Conservation (phyloP, 2,329 filamentous ascomycete genomes). For the Xylariaceae sp. region DNA sequence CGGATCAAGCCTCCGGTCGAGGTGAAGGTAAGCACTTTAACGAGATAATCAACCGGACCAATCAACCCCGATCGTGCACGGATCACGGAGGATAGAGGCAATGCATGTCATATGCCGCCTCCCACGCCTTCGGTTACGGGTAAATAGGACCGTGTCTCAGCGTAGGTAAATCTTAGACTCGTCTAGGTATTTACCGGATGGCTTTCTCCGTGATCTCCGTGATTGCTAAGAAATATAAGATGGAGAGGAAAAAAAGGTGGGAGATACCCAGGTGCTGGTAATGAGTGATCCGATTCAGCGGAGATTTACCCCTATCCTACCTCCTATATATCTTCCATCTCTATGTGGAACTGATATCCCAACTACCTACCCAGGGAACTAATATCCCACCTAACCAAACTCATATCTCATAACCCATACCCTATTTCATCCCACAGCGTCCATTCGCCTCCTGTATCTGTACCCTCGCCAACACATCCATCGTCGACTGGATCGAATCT, state of each 20-base stretch:
- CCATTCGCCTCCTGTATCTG: background rate
- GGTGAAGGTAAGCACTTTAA: background rate
- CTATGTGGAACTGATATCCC: too few species aligned
- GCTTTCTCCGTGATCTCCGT: too few species aligned
- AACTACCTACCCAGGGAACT: background rate
- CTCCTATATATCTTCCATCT: too few species aligned
- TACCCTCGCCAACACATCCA: constrained; percentile 14
- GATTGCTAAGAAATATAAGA: too few species aligned
- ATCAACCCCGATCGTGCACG: background rate
- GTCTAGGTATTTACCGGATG: too few species aligned
- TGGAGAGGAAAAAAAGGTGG: too few species aligned
- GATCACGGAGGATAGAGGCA: background rate
- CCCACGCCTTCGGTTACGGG: background rate
- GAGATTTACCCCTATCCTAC: too few species aligned
- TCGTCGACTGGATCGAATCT: constrained; percentile 13
- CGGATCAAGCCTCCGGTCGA: background rate
- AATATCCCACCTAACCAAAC: background rate
- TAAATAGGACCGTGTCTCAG: background rate
- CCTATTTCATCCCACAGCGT: background rate
- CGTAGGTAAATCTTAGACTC: background rate
- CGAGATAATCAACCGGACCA: background rate
- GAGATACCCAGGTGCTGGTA: too few species aligned
- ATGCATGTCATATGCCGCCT: background rate
- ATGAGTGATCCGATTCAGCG: too few species aligned
- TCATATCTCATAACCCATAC: background rate